Evolutionary conservation across 768 basidiomycete species (phyloP).

Genomic region (Trametes cingulata): DNA sequence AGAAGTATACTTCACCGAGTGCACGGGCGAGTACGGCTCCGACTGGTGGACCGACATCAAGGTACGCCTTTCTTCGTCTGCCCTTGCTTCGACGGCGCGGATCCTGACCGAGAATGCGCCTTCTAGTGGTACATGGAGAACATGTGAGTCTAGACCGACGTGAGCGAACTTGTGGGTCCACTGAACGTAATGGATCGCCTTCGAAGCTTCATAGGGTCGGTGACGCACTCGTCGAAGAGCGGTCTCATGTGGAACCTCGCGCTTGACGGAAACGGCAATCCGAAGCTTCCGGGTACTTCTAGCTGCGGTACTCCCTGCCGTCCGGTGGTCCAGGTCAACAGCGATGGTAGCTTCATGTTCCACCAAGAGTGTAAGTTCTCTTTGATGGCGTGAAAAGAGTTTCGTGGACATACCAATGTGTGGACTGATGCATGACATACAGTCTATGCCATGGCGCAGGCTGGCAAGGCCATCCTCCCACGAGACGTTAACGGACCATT

Average conservation of each 20-base stretch:
- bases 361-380: conserved; percentile 69
- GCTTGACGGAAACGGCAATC: conserved; percentile 61
- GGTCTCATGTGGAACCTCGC: conserved; percentile 80
- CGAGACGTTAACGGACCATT: conserved; percentile 68
- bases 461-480: conserved; percentile 71
- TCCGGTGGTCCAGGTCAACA: conserved; percentile 66
- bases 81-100: neutral
- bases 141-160: conserved; percentile 42
- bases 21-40: conserved; percentile 61
- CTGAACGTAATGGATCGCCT: neutral
- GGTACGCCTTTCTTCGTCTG: conserved; percentile 36
- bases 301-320: conserved; percentile 71
- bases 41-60: conserved; percentile 86
- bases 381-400: neutral
- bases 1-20: conserved; percentile 62
- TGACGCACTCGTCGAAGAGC: conserved; percentile 42
- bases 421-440: neutral
- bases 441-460: conserved; percentile 76
- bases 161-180: neutral
- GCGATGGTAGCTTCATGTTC: conserved; percentile 57
- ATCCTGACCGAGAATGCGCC: neutral
- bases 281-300: conserved; percentile 61
- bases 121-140: conserved; percentile 70
- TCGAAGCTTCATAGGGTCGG: conserved; percentile 41
- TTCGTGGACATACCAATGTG: neutral